Evolutionary conservation across 192 early-diverging fungal genomes (phyloP).

Genomic region (Spinellus fusiger): DNA sequence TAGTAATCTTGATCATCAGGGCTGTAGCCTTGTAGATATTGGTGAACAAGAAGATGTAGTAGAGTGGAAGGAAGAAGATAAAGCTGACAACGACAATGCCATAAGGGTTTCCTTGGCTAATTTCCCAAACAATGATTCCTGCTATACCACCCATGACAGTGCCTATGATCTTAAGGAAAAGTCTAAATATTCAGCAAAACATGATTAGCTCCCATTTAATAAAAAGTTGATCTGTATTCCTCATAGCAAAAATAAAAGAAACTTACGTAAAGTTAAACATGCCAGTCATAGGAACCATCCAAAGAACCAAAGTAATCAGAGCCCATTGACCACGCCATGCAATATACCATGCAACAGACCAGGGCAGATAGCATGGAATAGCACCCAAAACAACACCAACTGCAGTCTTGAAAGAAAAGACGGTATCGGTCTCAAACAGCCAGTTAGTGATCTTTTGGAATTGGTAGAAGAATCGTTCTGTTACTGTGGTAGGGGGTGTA

Average conservation of each 20-base stretch:
- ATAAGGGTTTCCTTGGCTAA: conserved; percentile 27
- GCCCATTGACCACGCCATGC: conserved; percentile 32
- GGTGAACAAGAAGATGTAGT: conserved; percentile 20
- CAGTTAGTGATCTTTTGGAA: conserved; percentile 15
- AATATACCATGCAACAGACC: conserved; percentile 9
- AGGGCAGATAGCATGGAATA: conserved; percentile 23
- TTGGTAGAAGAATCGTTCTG: conserved; percentile 25
- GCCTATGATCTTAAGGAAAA: conserved; percentile 21
- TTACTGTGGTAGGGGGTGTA: conserved; percentile 7
- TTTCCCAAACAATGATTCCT: conserved; percentile 28
- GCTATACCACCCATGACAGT: conserved; percentile 11
- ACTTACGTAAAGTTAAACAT: conserved; percentile 26
- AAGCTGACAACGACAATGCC: conserved; percentile 24
- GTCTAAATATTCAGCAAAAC: background rate
- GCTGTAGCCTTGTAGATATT: conserved; percentile 1
- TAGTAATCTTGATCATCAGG: conserved; percentile 20
- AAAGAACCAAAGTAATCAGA: conserved; percentile 24
- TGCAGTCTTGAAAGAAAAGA: conserved; percentile 25
- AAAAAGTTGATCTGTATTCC: background rate
- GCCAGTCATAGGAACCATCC: conserved; percentile 29
- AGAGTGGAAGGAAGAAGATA: conserved; percentile 14
- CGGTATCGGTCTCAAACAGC: conserved; percentile 21
- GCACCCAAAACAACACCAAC: conserved; percentile 15
- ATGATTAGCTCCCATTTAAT: background rate
- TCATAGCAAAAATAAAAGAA: background rate